Evolutionary conservation across 805 yeast genomes (phyloP).

Genomic region (Zygosaccharomyces gambellarensis): DNA sequence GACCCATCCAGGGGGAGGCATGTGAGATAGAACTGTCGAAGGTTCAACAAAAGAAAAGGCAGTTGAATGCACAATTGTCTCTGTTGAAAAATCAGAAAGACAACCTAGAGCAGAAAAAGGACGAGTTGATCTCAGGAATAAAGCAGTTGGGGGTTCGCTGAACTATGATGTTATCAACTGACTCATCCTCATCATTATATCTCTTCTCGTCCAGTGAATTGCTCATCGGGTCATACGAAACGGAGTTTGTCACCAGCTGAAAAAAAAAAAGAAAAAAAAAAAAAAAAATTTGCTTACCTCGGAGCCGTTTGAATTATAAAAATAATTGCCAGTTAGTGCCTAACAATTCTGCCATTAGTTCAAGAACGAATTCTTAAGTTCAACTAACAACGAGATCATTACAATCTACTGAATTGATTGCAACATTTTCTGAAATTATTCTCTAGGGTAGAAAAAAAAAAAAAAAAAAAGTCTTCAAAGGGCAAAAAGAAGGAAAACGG

Average conservation of each 20-base stretch:
- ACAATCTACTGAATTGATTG: neutral
- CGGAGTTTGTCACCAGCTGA: conserved; percentile 2
- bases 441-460: too few species aligned
- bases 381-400: conserved; percentile 27
- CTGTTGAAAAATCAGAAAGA: conserved; percentile 6
- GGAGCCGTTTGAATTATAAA: conserved; percentile 4
- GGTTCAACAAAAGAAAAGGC: conserved; percentile 7
- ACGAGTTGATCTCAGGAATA: neutral
- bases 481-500: neutral
- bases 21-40: conserved; percentile 3
- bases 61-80: conserved; percentile 10
- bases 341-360: neutral
- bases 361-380: conserved; percentile 20
- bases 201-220: neutral
- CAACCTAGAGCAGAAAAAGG: neutral
- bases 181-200: neutral
- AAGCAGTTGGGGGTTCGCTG: neutral
- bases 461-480: too few species aligned
- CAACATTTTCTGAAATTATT: too few species aligned
- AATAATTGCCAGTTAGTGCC: neutral
- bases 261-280: neutral
- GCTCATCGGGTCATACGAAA: neutral
- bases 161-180: neutral
- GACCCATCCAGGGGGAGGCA: neutral
- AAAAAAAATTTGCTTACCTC: neutral